A percentile compares a stretch with the other conserved stretches of the same genome.
phyloP scores from a whole-genome alignment of 2,329 filamentous ascomycete genomes.

The Boeremia lycopersici region DNA sequence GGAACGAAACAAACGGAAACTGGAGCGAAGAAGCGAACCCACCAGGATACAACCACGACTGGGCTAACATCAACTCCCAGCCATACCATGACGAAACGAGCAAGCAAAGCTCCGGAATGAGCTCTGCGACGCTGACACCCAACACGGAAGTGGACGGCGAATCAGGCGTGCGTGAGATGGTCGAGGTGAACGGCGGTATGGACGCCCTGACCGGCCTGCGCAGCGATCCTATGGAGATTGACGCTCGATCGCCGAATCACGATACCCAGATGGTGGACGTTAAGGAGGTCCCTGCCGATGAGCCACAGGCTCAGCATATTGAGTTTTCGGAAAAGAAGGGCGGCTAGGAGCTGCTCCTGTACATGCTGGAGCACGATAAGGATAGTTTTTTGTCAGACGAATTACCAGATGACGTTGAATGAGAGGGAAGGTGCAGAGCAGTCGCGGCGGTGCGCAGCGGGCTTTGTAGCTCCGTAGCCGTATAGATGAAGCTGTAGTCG shows the following conservation, averaged over 20 bases:
- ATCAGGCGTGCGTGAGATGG: constrained; percentile 29
- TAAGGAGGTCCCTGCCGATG: constrained; percentile 22
- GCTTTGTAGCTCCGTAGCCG: too few relatives aligned
- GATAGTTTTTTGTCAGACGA: too few relatives aligned
- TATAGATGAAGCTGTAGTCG: too few relatives aligned
- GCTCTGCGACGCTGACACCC: constrained; percentile 42
- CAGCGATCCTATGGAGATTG: constrained; percentile 23
- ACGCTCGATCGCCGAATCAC: constrained; percentile 14
- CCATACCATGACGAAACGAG: constrained; percentile 23
- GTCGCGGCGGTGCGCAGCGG: too few relatives aligned
- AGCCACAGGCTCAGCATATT: constrained; percentile 26
- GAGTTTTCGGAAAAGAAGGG: constrained; percentile 36
- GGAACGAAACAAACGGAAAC: constrained; percentile 17
- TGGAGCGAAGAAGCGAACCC: constrained; percentile 23
- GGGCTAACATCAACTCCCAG: constrained; percentile 27
- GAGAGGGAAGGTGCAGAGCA: too few relatives aligned
- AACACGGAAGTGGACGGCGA: constrained; percentile 38
- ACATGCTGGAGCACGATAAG: background rate
- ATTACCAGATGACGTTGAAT: too few relatives aligned
- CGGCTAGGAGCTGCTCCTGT: constrained; percentile 11
- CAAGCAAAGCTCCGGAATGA: constrained; percentile 26
- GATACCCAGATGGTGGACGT: constrained; percentile 36
- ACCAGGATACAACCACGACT: constrained; percentile 27
- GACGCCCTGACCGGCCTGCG: constrained; percentile 23
- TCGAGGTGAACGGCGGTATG: constrained; percentile 34